Percentiles rank a stretch among this genome's conserved stretches.
phyloP scores from a whole-genome alignment of 2,329 filamentous ascomycete genomes.

The Scedosporium aurantiacum region DNA sequence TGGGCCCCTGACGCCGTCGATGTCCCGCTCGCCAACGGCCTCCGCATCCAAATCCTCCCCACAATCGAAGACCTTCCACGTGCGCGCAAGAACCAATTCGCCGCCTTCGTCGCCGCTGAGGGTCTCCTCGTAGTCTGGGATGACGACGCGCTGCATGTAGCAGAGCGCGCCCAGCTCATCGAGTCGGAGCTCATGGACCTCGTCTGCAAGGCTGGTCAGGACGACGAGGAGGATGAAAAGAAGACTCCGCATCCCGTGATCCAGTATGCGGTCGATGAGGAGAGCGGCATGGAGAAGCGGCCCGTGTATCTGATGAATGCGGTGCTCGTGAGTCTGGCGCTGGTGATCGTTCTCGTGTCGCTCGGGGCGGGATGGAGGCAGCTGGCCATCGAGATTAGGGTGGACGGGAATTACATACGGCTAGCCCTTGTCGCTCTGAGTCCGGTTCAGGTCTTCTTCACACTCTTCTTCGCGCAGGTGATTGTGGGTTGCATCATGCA shows the following conservation, averaged over 20 bases:
- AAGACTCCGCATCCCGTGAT: neutral
- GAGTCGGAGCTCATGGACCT: constrained; percentile 69
- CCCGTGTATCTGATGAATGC: constrained; percentile 61
- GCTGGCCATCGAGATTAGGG: constrained; percentile 55
- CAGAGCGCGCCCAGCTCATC: constrained; percentile 59
- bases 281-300: constrained; percentile 56
- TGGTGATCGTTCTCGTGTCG: constrained; percentile 53
- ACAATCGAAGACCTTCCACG: constrained; percentile 58
- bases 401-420: constrained; percentile 52
- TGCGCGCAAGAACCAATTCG: constrained; percentile 69
- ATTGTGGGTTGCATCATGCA: constrained; percentile 67
- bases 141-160: constrained; percentile 61
- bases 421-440: constrained; percentile 54
- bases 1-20: constrained; percentile 64
- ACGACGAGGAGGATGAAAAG: constrained; percentile 33
- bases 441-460: constrained; percentile 69
- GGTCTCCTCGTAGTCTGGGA: constrained; percentile 71
- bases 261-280: constrained; percentile 47
- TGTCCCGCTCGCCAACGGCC: constrained; percentile 64
- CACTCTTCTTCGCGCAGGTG: constrained; percentile 70
- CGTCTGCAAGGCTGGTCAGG: constrained; percentile 54
- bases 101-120: constrained; percentile 64
- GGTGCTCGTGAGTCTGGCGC: constrained; percentile 53
- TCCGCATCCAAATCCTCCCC: constrained; percentile 66
- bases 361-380: constrained; percentile 61